Evolutionary conservation across 192 early-diverging fungal species (phyloP), one percentile per base, ranked within the genome.

Genomic region (Chytriomyces sp.): DNA sequence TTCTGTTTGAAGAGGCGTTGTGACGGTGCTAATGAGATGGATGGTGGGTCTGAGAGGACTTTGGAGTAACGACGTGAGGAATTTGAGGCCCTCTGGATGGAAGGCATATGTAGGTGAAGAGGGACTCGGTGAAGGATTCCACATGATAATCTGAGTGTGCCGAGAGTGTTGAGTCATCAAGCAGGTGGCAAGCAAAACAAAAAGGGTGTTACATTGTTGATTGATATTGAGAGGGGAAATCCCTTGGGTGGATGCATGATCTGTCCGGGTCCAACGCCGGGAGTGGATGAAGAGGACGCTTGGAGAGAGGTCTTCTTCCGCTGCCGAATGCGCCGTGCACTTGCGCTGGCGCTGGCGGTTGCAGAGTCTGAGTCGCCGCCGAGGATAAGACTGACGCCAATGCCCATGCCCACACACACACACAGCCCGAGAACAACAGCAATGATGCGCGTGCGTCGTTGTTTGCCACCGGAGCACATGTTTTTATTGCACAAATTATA

Each of bases 121-220:
- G 7, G 91, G 89, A 76, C 91, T 89, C 7, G 87, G 83, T 6
- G 91, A 91, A n/a, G 92, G 91, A 75, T 93, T 93, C 92, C 93
- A 93, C 48, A 94, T 76, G 49, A 93, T 82, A 13, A 91, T 88
- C 92, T 93, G 82, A 5, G 24, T 45, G 28, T 6, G 20, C 49
- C 6, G 70, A 80, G 26, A 24, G 9, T 63, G 20, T 16, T 64
- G 9, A 26, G 62, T 10, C 10, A 64, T 13, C 16, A 64, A 23
- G 62, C n/a, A 26, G 26, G 62, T 10, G 26, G 26, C 18, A 10
- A 64, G 26, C 18, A 10, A 26, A 26, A 26, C 62, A 26, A 26
- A 10, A 26, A 26, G 53, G 13, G 53, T 20, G 11, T 57, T 57
- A 57, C 53, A 3, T 57, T 57, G 53, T 57, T 57, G 53, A 57